These are phyloP conservation scores for Fistulifera solaris DNA, from an alignment of 108 stramenopile species.

Conservation along the genomic window DNA sequence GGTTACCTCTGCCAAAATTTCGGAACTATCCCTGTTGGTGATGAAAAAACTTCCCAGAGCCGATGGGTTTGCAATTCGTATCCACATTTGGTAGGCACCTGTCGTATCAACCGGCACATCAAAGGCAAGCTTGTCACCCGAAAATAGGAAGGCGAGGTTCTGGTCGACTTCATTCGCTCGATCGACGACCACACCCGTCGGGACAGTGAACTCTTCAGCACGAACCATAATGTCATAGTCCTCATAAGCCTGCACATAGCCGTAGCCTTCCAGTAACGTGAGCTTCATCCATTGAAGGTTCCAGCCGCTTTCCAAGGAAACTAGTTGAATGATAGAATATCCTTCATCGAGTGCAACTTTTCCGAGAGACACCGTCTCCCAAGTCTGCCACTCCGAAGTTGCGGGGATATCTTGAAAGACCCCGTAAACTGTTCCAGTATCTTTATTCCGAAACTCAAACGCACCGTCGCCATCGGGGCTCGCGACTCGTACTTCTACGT, in stretches of 20 bases:
- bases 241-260: too few species aligned
- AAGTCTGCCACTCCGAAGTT: too few species aligned
- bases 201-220: background rate
- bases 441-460: background rate
- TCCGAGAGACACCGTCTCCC: background rate
- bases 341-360: too few species aligned
- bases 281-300: slow-evolving; percentile 1
- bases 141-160: too few species aligned
- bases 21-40: too few species aligned
- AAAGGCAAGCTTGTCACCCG: too few species aligned
- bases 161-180: background rate
- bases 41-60: too few species aligned
- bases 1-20: too few species aligned
- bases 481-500: background rate
- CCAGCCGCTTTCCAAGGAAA: background rate
- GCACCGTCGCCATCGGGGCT: background rate
- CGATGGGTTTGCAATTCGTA: too few species aligned
- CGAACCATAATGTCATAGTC: background rate
- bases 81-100: too few species aligned
- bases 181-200: background rate
- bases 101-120: too few species aligned
- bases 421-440: background rate
- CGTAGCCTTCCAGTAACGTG: background rate
- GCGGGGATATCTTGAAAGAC: too few species aligned
- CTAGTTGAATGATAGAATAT: background rate